A percentile compares a stretch with the other conserved stretches of the same genome.
Conservation (phyloP, 1,139 yeast genomes). For the Saccharomyces pastorianus region DNA sequence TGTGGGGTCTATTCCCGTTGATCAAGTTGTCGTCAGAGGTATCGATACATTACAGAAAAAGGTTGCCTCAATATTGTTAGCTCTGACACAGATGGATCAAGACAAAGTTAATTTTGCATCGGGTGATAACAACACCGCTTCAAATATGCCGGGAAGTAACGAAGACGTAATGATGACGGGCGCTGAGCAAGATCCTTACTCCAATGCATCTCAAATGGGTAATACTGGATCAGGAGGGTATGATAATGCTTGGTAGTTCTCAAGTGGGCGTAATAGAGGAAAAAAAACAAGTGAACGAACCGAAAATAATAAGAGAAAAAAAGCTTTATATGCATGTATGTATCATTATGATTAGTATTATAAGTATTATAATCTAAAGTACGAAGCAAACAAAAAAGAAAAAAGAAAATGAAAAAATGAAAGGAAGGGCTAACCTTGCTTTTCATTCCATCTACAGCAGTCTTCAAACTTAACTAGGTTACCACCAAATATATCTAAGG, state of each 20-base stretch:
- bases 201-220: constrained; percentile 25
- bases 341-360: constrained; percentile 2
- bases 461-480: constrained; percentile 64
- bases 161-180: constrained; percentile 37
- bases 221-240: constrained; percentile 22
- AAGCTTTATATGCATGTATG: constrained; percentile 4
- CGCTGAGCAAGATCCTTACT: constrained; percentile 39
- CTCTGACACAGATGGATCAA: constrained; percentile 52
- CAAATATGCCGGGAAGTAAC: constrained; percentile 14
- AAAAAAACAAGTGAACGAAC: not conserved
- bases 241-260: constrained; percentile 28
- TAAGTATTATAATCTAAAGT: constrained; percentile 1
- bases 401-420: not conserved
- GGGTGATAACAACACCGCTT: constrained; percentile 45
- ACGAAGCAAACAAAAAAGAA: not conserved
- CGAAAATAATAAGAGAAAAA: not conserved
- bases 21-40: constrained; percentile 79
- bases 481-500: constrained; percentile 93
- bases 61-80: constrained; percentile 81
- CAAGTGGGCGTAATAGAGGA: not conserved
- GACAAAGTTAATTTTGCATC: constrained; percentile 42
- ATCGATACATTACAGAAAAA: constrained; percentile 80
- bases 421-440: constrained; percentile 7
- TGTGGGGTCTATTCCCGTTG: constrained; percentile 80
- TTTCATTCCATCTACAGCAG: constrained; percentile 61